phyloP scores from a whole-genome alignment of 1,139 yeast genomes.

The Kodamaea derodonti region DNA sequence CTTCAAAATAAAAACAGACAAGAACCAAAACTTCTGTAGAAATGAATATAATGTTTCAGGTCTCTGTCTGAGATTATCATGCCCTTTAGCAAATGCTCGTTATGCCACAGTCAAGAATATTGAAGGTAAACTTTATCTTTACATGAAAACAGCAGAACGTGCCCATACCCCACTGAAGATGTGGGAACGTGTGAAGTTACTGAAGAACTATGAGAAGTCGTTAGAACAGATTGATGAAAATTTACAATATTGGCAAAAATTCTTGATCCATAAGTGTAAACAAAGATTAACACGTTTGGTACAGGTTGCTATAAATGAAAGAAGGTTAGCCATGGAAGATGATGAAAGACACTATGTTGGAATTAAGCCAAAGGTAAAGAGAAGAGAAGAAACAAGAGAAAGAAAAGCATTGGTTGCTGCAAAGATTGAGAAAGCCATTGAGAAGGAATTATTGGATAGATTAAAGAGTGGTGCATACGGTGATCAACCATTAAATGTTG shows the following conservation, averaged over 20 bases:
- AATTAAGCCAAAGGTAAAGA: conserved; percentile 85
- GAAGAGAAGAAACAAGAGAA: conserved; percentile 92
- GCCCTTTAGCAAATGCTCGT: conserved; percentile 93
- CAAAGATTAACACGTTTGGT: conserved; percentile 92
- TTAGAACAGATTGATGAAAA: conserved; percentile 83
- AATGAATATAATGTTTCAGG: conserved; percentile 91
- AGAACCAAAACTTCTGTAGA: conserved; percentile 78
- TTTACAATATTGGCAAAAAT: conserved; percentile 89
- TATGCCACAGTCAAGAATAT: conserved; percentile 91
- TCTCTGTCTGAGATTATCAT: conserved; percentile 85
- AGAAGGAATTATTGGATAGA: conserved; percentile 89
- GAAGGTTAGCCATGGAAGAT: conserved; percentile 85
- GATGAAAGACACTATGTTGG: conserved; percentile 93
- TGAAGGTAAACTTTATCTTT: conserved; percentile 83
- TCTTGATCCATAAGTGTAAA: conserved; percentile 87
- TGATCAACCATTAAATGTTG: conserved; percentile 94
- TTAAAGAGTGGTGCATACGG: conserved; percentile 98
- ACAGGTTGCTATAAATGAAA: conserved; percentile 94
- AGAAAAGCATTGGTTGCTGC: conserved; percentile 97
- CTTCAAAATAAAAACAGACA: conserved; percentile 75
- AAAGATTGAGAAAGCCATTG: conserved; percentile 92
- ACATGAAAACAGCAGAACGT: conserved; percentile 97
- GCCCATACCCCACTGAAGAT: conserved; percentile 89
- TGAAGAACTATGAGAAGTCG: conserved; percentile 85
- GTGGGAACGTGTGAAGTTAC: conserved; percentile 91